Base-by-base conservation (phyloP, 2,329 filamentous ascomycete genomes). In the Arthrobotrys pseudoclavata region DNA sequence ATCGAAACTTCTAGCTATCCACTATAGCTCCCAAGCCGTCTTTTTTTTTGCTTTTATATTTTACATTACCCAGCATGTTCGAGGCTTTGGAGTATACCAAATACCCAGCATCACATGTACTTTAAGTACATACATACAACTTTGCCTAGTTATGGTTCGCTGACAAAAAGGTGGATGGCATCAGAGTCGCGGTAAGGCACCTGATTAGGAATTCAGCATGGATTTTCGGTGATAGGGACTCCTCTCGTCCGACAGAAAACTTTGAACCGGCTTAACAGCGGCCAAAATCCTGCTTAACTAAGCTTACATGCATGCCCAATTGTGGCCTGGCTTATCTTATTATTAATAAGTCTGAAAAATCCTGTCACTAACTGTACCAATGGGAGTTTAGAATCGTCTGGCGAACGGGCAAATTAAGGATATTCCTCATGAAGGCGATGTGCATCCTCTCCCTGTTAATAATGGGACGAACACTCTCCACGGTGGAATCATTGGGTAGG, bases 401-500 rank as follows among this genome's bases (percentile, higher is more conserved):
- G 57, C 72, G 60, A 70, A 76, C 48, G 72, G 60, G 20, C 48
- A 70, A 60, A 76, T 76, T 45, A 76, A 67, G 29, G 72, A 76
- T 69, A 76, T 76, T 53, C 72, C 72, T 22, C 48, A 70, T 4
- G 42, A 67, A 18, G 72, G 72, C 22, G 72, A 76, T 26, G 40
- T 60, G 22, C 66, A 96, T 84, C 81, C 86, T 15, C 87, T 98
- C 50, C 87, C 88, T 6, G 88, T 88, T 76, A 97, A 97, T 85
- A 89, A 97, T 83, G 91, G 89, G 0, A 86, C 88, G 45, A 96
- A 97, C 85, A 89, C 89, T 53, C 85, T 94, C 68, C 92, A 94
- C 84, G 92, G 92, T 55, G 84, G 71, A 82, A 86, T 48, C 83
- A 84, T 7, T 83, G 85, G 12, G 81, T 85, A 63, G 87, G 86